phyloP scores from a whole-genome alignment of 805 yeast genomes.

The Isabelozyma gotoi region DNA sequence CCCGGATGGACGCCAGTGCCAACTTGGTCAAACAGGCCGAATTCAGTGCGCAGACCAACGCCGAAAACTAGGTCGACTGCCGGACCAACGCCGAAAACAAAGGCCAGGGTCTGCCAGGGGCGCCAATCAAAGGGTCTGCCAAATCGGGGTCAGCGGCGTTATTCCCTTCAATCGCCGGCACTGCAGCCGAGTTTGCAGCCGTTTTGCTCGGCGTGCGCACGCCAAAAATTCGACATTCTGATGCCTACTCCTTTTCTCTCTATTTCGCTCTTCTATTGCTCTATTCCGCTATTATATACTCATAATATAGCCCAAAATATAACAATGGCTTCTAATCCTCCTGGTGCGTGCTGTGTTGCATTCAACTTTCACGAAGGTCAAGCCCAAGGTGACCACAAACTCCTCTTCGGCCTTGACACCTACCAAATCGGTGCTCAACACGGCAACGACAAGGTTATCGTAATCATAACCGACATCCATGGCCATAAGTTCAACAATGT shows the following conservation, averaged over 20 bases:
- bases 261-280: too few species aligned
- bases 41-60: slow-evolving; percentile 26
- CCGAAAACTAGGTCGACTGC: slow-evolving; percentile 8
- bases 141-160: too few species aligned
- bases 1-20: slow-evolving; percentile 67
- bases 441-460: slow-evolving; percentile 47
- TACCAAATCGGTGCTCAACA: slow-evolving; percentile 27
- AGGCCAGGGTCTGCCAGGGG: too few species aligned
- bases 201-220: too few species aligned
- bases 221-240: too few species aligned
- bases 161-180: too few species aligned
- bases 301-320: neutral
- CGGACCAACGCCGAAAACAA: too few species aligned
- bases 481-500: slow-evolving; percentile 62
- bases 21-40: slow-evolving; percentile 48
- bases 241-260: neutral
- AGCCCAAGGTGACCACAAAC: slow-evolving; percentile 43
- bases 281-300: neutral
- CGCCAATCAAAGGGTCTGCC: too few species aligned
- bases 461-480: slow-evolving; percentile 67
- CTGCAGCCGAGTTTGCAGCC: too few species aligned
- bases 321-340: slow-evolving; percentile 50
- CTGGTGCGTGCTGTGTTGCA: slow-evolving; percentile 48
- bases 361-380: slow-evolving; percentile 50
- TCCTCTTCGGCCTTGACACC: slow-evolving; percentile 41